phyloP scores from a whole-genome alignment of 352 stramenopile genomes.

The Phytophthora pseudosyringae region DNA sequence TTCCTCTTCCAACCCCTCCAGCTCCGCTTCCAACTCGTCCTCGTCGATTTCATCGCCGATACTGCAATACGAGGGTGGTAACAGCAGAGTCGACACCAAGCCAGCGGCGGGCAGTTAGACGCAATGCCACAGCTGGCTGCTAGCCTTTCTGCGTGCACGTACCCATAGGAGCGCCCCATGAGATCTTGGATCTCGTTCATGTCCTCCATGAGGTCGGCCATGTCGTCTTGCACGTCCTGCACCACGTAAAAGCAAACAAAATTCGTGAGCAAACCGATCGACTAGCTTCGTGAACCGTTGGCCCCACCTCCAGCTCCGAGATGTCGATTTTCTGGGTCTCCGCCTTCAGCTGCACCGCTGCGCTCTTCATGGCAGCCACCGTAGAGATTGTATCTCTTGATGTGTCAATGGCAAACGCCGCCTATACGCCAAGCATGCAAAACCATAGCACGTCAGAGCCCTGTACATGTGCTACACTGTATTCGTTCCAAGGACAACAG shows the following conservation, averaged over 20 bases:
- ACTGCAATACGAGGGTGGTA: constrained; percentile 32
- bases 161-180: constrained; percentile 95
- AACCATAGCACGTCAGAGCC: constrained; percentile 7
- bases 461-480: background rate
- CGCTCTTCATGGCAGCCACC: constrained; percentile 95
- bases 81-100: background rate
- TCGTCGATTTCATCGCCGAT: constrained; percentile 96
- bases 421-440: constrained; percentile 36
- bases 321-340: constrained; percentile 97
- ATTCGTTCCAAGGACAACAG: background rate
- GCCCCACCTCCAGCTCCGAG: constrained; percentile 92
- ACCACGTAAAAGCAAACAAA: constrained; percentile 1
- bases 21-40: constrained; percentile 94
- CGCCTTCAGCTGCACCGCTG: constrained; percentile 90
- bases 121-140: background rate
- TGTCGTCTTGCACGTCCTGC: constrained; percentile 95
- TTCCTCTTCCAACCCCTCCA: constrained; percentile 95
- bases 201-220: constrained; percentile 97
- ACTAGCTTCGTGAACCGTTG: background rate
- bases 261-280: background rate
- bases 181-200: constrained; percentile 99
- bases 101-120: background rate
- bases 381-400: constrained; percentile 93
- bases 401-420: constrained; percentile 92
- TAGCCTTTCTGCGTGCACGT: constrained; percentile 11